Evolutionary conservation across 371 early-diverging fungal species (phyloP), one percentile per base, ranked within the genome.

Genomic region (Gilbertella persicaria): DNA sequence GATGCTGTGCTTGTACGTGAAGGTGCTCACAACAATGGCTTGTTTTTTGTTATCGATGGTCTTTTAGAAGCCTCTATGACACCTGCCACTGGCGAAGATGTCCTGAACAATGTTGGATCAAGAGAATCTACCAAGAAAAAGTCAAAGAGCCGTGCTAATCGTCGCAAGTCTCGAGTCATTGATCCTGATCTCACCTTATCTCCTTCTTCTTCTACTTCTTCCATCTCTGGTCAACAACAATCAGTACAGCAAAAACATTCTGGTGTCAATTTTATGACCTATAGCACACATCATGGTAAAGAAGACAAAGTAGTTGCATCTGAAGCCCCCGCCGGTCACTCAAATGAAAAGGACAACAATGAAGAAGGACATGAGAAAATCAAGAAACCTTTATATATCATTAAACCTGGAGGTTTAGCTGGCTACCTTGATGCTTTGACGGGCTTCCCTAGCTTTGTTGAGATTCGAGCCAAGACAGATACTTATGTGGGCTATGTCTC

Each of bases 31-130:
- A 83, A 82, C 26, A 81, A 78, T n/a, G 97, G 98, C 1, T 55
- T 98, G 29, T 97, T 86, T 64, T 91, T 95, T 66, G 91, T 97
- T 3, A 83, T 96, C 59, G 94, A 95, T 62, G 98, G 98, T 16
- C 61, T 85, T 14, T 64, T 98, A 21, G 92, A 93, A 39, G 91
- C 90, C 0, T 82, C 86, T 10, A 89, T 90, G 66, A 67, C 76
- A 3, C 75, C 77, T 14, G 56, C 60, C 21, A 62, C 64, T 20
- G 58, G 74, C n/a, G 66, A 71, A 38, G 60, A 72, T 14, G 56
- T 75, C 1, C 17, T 68, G 6, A 59, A 28, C 5, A 36, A 30
- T 10, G 44, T 26, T 16, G 24, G n/a, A 10, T 13, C 12, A 23
- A 38, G 45, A n/a, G 43, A 52, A 8, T 33, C 25, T 9, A 50